These are phyloP conservation scores for Torulaspora globosa DNA, from an alignment of 1,139 yeast genomes.

Conservation along the genomic window DNA sequence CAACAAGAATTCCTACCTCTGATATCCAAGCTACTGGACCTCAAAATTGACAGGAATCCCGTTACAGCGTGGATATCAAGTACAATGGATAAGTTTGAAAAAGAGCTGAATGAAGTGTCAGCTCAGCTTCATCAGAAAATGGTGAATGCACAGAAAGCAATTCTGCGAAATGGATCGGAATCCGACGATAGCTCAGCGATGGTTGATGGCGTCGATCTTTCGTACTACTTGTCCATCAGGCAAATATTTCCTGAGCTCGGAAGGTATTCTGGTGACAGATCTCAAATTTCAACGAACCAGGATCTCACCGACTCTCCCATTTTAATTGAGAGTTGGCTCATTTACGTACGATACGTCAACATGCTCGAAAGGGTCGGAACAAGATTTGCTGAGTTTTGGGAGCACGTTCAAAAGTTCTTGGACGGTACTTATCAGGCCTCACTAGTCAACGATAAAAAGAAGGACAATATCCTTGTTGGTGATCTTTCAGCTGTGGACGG, in stretches of 20 bases:
- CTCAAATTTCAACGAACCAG: slow-evolving; percentile 13
- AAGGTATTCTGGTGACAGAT: slow-evolving; percentile 6
- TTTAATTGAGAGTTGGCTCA: slow-evolving; percentile 52
- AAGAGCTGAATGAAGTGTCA: slow-evolving; percentile 39
- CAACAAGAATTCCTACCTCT: slow-evolving; percentile 50
- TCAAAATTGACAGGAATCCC: slow-evolving; percentile 54
- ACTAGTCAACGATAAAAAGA: slow-evolving; percentile 43
- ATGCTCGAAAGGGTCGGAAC: slow-evolving; percentile 36
- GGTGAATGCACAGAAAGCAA: slow-evolving; percentile 36
- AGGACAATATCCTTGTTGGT: slow-evolving; percentile 37
- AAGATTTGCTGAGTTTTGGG: slow-evolving; percentile 46
- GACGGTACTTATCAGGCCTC: slow-evolving; percentile 44
- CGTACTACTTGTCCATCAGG: slow-evolving; percentile 27
- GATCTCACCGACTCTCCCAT: slow-evolving; percentile 45
- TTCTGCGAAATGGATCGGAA: slow-evolving; percentile 32
- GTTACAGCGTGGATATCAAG: slow-evolving; percentile 56
- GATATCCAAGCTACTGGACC: slow-evolving; percentile 56
- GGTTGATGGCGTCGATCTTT: slow-evolving; percentile 29
- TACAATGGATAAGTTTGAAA: slow-evolving; percentile 42
- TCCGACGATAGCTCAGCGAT: slow-evolving; percentile 23
- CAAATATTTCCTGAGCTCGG: slow-evolving; percentile 20
- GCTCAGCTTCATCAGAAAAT: slow-evolving; percentile 37
- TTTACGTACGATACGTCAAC: slow-evolving; percentile 45
- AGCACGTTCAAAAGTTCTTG: slow-evolving; percentile 43
- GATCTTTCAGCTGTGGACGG: slow-evolving; percentile 28